These are phyloP conservation scores for Fusarium sp. DNA, from an alignment of 2,329 filamentous ascomycete species.

Conservation along the genomic window DNA sequence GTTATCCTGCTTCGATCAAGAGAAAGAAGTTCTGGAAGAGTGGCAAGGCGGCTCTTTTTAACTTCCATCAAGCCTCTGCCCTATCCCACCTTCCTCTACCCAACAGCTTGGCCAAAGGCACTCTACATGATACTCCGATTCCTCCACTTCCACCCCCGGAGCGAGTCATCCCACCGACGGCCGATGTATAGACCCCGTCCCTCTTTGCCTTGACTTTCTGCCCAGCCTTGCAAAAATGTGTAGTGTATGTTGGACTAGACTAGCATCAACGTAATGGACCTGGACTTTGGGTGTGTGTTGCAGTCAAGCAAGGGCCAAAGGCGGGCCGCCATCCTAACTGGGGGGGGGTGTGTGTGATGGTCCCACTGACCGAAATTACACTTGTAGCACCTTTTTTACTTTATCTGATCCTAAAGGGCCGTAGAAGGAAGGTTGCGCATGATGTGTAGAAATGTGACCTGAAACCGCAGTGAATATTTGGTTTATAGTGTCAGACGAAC, in stretches of 20 bases:
- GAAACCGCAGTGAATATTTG: background rate
- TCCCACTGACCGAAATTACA: slow-evolving; percentile 40
- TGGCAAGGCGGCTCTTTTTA: slow-evolving; percentile 35
- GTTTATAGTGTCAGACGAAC: background rate
- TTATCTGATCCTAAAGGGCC: slow-evolving; percentile 37
- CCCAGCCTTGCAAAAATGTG: background rate
- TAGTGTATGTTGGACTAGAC: background rate
- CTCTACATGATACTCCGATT: slow-evolving; percentile 2
- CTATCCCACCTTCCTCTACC: background rate
- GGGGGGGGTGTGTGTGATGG: background rate
- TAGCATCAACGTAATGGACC: slow-evolving; percentile 17
- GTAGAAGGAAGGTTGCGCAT: slow-evolving; percentile 13
- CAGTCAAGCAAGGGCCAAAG: slow-evolving; percentile 17
- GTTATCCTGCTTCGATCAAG: slow-evolving; percentile 2
- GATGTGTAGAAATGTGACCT: background rate
- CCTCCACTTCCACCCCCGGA: background rate
- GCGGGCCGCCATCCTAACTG: slow-evolving; percentile 19
- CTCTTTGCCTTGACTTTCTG: slow-evolving; percentile 8
- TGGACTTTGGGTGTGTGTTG: slow-evolving; percentile 12
- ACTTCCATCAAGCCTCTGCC: slow-evolving; percentile 7
- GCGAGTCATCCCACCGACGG: slow-evolving; percentile 12
- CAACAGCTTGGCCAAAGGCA: slow-evolving; percentile 3
- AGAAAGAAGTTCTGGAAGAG: background rate
- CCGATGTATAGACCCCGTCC: background rate
- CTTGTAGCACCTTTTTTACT: slow-evolving; percentile 32